These are phyloP conservation scores for Silene uniflora DNA, from an alignment of 148 eudicot species.

Conservation along the genomic window DNA sequence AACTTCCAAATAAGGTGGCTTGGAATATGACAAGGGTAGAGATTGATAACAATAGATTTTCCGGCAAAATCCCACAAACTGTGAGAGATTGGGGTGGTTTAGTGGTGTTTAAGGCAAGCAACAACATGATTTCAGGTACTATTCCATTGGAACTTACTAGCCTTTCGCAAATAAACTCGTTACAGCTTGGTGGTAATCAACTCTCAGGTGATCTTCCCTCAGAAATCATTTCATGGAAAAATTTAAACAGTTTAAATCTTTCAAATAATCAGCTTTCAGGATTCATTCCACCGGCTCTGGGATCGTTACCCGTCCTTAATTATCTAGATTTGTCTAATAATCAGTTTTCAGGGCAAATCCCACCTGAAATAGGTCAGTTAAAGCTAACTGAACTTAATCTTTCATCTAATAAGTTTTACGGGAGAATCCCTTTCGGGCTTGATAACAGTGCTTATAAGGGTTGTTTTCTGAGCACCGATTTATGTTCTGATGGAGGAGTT, in stretches of 20 bases:
- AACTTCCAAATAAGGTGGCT: constrained; percentile 40
- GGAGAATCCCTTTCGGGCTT: constrained; percentile 45
- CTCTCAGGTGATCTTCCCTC: constrained; percentile 64
- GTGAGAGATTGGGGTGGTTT: constrained; percentile 42
- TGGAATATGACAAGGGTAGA: constrained; percentile 47
- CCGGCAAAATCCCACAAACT: constrained; percentile 48
- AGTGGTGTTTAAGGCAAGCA: constrained; percentile 46
- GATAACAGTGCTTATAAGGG: constrained; percentile 49
- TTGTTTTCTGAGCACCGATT: constrained; percentile 51
- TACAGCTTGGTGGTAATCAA: constrained; percentile 53
- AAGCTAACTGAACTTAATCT: constrained; percentile 46
- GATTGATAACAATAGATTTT: constrained; percentile 52
- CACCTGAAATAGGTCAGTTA: constrained; percentile 45
- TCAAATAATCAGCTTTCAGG: constrained; percentile 51
- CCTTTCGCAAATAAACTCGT: constrained; percentile 36
- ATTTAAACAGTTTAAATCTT: constrained; percentile 42
- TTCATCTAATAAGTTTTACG: constrained; percentile 52
- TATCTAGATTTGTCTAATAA: constrained; percentile 52
- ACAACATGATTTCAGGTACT: constrained; percentile 47
- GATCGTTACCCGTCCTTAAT: constrained; percentile 47
- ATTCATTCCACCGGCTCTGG: constrained; percentile 41
- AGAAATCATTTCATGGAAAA: constrained; percentile 47
- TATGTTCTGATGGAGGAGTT: constrained; percentile 41
- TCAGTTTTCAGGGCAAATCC: constrained; percentile 53
- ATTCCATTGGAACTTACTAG: constrained; percentile 45